Conservation (phyloP, 2,329 filamentous ascomycete species). For the Parasarocladium wereldwijsianum region DNA sequence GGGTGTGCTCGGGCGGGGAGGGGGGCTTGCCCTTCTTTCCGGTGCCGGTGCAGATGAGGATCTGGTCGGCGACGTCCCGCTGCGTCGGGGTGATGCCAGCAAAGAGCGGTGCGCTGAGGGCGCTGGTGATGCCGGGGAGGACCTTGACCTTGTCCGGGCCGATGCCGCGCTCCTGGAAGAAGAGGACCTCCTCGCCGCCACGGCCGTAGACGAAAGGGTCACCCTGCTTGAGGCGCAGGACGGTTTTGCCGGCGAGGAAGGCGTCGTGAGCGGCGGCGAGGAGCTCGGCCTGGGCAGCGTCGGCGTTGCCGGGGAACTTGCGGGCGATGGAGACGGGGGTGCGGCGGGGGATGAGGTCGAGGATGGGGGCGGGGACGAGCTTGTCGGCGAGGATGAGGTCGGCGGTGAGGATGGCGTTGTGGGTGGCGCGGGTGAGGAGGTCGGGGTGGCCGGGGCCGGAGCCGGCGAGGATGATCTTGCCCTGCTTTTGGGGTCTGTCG, state of each 20-base stretch:
- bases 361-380: constrained; percentile 68
- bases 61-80: constrained; percentile 77
- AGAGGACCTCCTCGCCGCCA: constrained; percentile 82
- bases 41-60: constrained; percentile 92
- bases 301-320: constrained; percentile 96
- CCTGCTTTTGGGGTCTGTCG: constrained; percentile 23
- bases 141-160: constrained; percentile 42
- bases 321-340: constrained; percentile 84
- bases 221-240: constrained; percentile 86
- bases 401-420: constrained; percentile 59
- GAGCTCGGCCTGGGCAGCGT: constrained; percentile 82
- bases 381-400: constrained; percentile 78
- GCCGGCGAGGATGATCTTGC: constrained; percentile 75
- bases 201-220: constrained; percentile 94
- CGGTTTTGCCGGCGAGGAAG: constrained; percentile 51
- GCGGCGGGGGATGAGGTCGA: constrained; percentile 79
- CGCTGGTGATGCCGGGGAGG: constrained; percentile 80
- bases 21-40: constrained; percentile 78
- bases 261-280: constrained; percentile 62
- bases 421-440: constrained; percentile 69
- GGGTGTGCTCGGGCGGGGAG: constrained; percentile 63
- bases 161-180: constrained; percentile 61
- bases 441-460: constrained; percentile 88
- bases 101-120: constrained; percentile 76
- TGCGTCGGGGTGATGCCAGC: constrained; percentile 81